These are phyloP conservation scores for Alternaria tenuissima DNA, from an alignment of 2,329 filamentous ascomycete species.

Conservation along the genomic window DNA sequence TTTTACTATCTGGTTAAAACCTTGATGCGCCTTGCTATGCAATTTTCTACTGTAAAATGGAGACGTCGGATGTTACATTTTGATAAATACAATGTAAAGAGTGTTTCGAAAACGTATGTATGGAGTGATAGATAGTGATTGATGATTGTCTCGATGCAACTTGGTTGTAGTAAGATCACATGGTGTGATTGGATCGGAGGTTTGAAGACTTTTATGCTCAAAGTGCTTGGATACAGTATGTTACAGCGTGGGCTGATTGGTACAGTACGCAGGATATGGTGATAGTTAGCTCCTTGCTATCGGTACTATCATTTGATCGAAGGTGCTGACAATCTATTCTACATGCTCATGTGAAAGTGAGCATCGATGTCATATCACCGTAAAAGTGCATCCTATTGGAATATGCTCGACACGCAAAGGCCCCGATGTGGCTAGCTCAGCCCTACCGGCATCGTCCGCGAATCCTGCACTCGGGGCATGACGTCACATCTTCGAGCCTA, in stretches of 20 bases:
- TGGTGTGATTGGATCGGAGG: not conserved
- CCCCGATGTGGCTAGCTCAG: conserved; percentile 8
- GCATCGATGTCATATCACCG: not conserved
- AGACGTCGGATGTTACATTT: too few relatives aligned
- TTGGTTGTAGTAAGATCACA: too few relatives aligned
- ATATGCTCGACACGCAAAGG: not conserved
- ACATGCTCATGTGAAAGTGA: not conserved
- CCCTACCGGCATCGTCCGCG: conserved; percentile 5
- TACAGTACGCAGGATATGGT: not conserved
- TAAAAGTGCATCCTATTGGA: not conserved
- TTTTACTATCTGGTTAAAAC: too few relatives aligned
- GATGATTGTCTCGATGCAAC: too few relatives aligned
- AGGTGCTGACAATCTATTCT: not conserved
- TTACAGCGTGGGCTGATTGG: not conserved
- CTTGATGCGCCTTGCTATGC: too few relatives aligned
- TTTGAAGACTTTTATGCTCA: not conserved
- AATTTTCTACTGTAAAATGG: too few relatives aligned
- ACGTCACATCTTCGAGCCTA: conserved; percentile 20
- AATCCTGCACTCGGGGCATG: conserved; percentile 13
- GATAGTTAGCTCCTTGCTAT: not conserved
- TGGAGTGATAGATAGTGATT: too few relatives aligned
- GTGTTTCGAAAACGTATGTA: too few relatives aligned
- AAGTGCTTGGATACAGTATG: not conserved
- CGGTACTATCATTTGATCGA: not conserved
- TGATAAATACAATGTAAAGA: too few relatives aligned